These are phyloP conservation scores for Melampsora occidentalis DNA, from an alignment of 1,284 basidiomycete genomes.

Conservation along the genomic window DNA sequence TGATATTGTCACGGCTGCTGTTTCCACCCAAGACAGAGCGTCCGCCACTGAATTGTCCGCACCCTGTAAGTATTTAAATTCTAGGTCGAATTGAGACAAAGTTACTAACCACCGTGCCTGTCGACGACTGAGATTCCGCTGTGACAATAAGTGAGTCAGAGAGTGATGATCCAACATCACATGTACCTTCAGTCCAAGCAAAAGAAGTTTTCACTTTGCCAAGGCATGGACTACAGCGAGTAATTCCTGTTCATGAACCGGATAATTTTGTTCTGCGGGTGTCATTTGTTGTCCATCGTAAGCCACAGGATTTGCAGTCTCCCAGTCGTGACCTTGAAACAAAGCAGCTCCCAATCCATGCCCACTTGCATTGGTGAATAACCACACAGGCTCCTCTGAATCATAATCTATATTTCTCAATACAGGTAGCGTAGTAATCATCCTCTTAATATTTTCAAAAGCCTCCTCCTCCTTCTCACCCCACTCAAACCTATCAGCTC, in stretches of 20 bases:
- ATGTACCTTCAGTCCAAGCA: too few species aligned
- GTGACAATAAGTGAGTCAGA: conserved; percentile 3
- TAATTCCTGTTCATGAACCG: conserved; percentile 8
- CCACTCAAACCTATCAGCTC: too few species aligned
- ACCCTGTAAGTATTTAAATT: background rate
- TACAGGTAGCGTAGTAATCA: conserved; percentile 19
- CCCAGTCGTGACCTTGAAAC: conserved; percentile 24
- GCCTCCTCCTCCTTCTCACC: too few species aligned
- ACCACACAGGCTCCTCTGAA: conserved; percentile 44
- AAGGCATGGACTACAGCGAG: conserved; percentile 2
- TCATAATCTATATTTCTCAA: conserved; percentile 52
- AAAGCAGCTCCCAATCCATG: conserved; percentile 25
- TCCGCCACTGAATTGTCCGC: background rate
- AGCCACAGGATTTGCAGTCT: conserved; percentile 24
- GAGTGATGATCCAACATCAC: conserved; percentile 6
- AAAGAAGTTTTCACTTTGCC: background rate
- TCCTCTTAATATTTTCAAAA: background rate
- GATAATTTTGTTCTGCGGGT: conserved; percentile 28
- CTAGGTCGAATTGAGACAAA: background rate
- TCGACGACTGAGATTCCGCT: background rate
- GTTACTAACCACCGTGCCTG: background rate
- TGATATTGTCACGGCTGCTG: background rate
- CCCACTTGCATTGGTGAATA: conserved; percentile 42
- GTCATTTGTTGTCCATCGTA: conserved; percentile 42
- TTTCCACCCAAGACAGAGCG: background rate